Percentiles rank a stretch among this genome's conserved stretches.
Evolutionary conservation across 75 land plant genomes (phyloP).

Genomic region (Pinus taeda): DNA sequence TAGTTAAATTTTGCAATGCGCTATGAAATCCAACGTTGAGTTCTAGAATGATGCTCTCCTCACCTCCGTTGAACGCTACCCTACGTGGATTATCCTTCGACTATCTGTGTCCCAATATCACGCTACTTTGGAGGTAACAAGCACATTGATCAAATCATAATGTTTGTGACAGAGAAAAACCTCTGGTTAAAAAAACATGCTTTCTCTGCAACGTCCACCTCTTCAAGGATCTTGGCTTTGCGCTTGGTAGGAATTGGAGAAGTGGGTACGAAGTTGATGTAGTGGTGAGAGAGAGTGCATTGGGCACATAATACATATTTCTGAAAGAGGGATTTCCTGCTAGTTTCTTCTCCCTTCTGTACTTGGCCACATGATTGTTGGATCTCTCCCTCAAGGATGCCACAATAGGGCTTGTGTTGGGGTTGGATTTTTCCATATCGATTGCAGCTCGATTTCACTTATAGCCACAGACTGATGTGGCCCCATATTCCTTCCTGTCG

Average conservation of each 20-base stretch:
- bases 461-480: too few species aligned
- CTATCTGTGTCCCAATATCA: too few species aligned
- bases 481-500: too few species aligned
- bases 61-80: too few species aligned
- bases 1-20: too few species aligned
- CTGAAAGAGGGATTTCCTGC: conserved; percentile 77
- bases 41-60: too few species aligned
- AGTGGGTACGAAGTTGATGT: conserved; percentile 79
- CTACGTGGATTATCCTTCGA: too few species aligned
- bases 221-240: conserved; percentile 78
- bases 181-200: conserved; percentile 10
- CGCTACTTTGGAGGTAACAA: too few species aligned
- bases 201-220: conserved; percentile 81
- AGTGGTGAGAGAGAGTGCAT: conserved; percentile 68
- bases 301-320: conserved; percentile 84
- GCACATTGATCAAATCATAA: too few species aligned
- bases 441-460: conserved; percentile 2
- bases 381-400: conserved; percentile 60
- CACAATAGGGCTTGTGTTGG: conserved; percentile 54
- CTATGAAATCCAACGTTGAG: too few species aligned
- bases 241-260: conserved; percentile 81
- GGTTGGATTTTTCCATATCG: conserved; percentile 66
- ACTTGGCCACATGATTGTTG: conserved; percentile 89
- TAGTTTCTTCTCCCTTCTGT: conserved; percentile 69
- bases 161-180: too few species aligned